phyloP scores from a whole-genome alignment of 768 basidiomycete genomes.

The Agrocybe praecox region DNA sequence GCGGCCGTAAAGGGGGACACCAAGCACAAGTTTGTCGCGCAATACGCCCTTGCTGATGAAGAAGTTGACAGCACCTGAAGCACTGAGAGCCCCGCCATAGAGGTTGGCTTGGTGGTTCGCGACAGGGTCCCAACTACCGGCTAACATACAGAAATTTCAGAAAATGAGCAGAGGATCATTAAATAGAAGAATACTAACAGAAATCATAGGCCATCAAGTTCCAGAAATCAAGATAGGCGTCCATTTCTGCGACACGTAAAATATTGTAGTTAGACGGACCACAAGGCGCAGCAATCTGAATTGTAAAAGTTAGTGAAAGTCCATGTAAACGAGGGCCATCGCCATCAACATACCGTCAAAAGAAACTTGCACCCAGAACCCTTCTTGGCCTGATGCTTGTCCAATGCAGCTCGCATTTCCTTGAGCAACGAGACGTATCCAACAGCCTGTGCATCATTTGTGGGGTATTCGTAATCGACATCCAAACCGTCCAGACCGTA shows the following conservation, averaged over 20 bases:
- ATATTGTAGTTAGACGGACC: constrained; percentile 86
- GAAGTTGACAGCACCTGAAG: constrained; percentile 64
- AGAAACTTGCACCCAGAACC: constrained; percentile 65
- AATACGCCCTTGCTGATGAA: constrained; percentile 74
- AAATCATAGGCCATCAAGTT: constrained; percentile 96
- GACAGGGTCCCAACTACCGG: constrained; percentile 74
- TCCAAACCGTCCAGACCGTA: constrained; percentile 93
- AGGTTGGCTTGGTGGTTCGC: constrained; percentile 89
- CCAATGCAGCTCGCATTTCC: constrained; percentile 75
- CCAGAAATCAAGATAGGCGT: constrained; percentile 90
- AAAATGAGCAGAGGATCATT: background rate
- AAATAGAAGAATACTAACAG: constrained; percentile 40
- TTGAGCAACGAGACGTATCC: constrained; percentile 85
- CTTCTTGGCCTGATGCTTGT: constrained; percentile 66
- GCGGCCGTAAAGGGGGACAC: constrained; percentile 92
- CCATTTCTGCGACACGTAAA: constrained; percentile 82
- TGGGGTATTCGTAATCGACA: constrained; percentile 93
- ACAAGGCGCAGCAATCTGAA: constrained; percentile 89
- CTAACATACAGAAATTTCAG: constrained; percentile 33
- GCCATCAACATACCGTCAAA: constrained; percentile 61
- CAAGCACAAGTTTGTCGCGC: constrained; percentile 82
- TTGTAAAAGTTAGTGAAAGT: constrained; percentile 2
- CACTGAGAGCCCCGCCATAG: constrained; percentile 66
- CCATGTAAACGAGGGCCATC: background rate
- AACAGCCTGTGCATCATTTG: constrained; percentile 70